Conservation (phyloP, 306 rosid genomes). For the Cicer yamashitae region DNA sequence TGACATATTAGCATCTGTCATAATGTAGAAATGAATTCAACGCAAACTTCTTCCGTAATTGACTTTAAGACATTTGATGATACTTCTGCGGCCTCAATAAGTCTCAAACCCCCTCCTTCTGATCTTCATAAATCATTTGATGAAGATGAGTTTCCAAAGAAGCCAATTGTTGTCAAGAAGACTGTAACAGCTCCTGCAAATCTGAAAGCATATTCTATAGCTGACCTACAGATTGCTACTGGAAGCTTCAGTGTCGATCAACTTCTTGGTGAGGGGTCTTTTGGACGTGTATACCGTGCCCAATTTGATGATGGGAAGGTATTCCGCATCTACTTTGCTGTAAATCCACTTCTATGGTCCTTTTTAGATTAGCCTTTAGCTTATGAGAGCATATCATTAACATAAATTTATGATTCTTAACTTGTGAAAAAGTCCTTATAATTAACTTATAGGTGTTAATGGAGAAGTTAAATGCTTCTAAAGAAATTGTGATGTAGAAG, state of each 20-base stretch:
- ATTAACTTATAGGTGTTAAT: background rate
- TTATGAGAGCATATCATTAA: background rate
- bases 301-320: conserved; percentile 93
- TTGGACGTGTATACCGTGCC: conserved; percentile 95
- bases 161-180: conserved; percentile 64
- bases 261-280: conserved; percentile 90
- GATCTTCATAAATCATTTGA: conserved; percentile 86
- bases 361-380: conserved; percentile 13
- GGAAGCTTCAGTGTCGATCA: conserved; percentile 89
- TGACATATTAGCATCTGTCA: conserved; percentile 26
- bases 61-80: conserved; percentile 75
- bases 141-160: conserved; percentile 68
- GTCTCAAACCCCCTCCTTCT: conserved; percentile 92
- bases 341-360: conserved; percentile 20
- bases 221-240: conserved; percentile 97
- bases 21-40: conserved; percentile 75
- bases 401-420: background rate
- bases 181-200: conserved; percentile 58
- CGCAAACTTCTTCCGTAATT: conserved; percentile 58
- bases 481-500: background rate
- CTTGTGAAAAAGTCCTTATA: background rate
- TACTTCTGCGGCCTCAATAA: conserved; percentile 56
- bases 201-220: conserved; percentile 81
- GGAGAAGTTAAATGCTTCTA: background rate
- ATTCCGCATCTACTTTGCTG: conserved; percentile 35